Evolutionary conservation across 2,329 filamentous ascomycete genomes (phyloP).

Genomic region (Penicillium nordicum): DNA sequence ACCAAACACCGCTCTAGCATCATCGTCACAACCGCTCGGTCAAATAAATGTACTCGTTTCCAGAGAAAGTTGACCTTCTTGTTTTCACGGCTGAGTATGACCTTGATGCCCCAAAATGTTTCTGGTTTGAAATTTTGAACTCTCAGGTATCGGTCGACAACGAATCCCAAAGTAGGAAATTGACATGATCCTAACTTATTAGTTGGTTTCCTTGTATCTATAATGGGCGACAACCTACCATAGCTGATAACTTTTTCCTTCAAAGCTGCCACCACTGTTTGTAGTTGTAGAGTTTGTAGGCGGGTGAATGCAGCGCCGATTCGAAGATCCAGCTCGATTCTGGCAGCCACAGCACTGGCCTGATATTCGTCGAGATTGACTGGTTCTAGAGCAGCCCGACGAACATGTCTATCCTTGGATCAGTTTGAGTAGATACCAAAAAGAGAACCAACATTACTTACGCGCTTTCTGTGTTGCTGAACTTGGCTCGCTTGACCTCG

Average conservation of each 20-base stretch:
- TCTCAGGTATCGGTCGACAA: slow-evolving; percentile 91
- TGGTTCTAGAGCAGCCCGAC: slow-evolving; percentile 75
- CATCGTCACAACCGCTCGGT: slow-evolving; percentile 74
- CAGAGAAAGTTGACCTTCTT: slow-evolving; percentile 82
- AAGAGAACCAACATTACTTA: slow-evolving; percentile 43
- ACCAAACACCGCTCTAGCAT: slow-evolving; percentile 80
- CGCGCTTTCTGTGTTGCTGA: slow-evolving; percentile 94
- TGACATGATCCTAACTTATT: slow-evolving; percentile 71
- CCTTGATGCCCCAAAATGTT: slow-evolving; percentile 85
- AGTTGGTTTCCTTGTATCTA: background rate
- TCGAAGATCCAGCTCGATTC: slow-evolving; percentile 88
- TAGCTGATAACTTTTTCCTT: slow-evolving; percentile 72
- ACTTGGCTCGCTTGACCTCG: slow-evolving; percentile 78
- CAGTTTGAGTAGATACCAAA: background rate
- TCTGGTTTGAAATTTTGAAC: slow-evolving; percentile 94
- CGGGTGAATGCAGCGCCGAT: slow-evolving; percentile 92
- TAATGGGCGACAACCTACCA: slow-evolving; percentile 49
- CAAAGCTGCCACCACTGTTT: slow-evolving; percentile 65
- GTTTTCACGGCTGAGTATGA: slow-evolving; percentile 72
- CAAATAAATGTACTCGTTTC: slow-evolving; percentile 79
- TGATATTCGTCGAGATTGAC: slow-evolving; percentile 78
- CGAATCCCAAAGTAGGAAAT: slow-evolving; percentile 93
- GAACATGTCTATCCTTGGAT: slow-evolving; percentile 64
- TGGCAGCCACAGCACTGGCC: slow-evolving; percentile 78
- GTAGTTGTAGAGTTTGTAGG: slow-evolving; percentile 76